Base-by-base conservation (phyloP, 352 stramenopile genomes). In the Phytopythium oedochilum region DNA sequence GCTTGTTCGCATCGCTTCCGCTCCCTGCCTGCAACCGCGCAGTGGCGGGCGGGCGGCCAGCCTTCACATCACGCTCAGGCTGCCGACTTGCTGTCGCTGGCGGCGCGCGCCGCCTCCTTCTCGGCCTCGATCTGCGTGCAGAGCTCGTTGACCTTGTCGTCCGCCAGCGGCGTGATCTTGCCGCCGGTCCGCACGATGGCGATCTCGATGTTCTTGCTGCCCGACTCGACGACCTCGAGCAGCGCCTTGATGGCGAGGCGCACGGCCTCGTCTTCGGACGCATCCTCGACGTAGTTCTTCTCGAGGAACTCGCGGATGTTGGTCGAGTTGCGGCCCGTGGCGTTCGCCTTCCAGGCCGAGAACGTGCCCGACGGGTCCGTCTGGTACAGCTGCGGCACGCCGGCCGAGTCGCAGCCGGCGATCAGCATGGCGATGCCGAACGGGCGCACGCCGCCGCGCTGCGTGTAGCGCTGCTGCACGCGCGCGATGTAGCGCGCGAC, bases 161-260 rank as follows among this genome's bases (percentile, higher is more conserved):
- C 84, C 55, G 64, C 73, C 2, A 94, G 71, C 25, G 81, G 64
- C 81, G 78, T 64, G 35, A 91, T 70, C 52, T 87, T 75, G 55
- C 82, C 81, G 29, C 78, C 81, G 28, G 64, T 74, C 68, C 80
- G 70, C 32, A 99, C 84, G 35, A 99, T 86, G 47, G 94, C 96
- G 55, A 99, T 92, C 80, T 99, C 96, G 86, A 99, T 99, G 73
- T 99, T 99, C 76, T 99, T 99, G 54, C 94, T 96, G 59, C 96
- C 96, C 46, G 94, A 97, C 61, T 99, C 97, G 35, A 99, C 97
- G 45, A 99, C 94, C 74, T 99, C 97, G 29, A 99, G 78, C 64
- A 99, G 85, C 39, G 96, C 91, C 69, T 98, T 97, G 47, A 99
- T 87, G 10, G 94, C 89, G 32, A 99, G 80, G 55, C 89, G 87